Conservation (phyloP, 2,329 filamentous ascomycete species). For the Sphaerulina vaccinii region DNA sequence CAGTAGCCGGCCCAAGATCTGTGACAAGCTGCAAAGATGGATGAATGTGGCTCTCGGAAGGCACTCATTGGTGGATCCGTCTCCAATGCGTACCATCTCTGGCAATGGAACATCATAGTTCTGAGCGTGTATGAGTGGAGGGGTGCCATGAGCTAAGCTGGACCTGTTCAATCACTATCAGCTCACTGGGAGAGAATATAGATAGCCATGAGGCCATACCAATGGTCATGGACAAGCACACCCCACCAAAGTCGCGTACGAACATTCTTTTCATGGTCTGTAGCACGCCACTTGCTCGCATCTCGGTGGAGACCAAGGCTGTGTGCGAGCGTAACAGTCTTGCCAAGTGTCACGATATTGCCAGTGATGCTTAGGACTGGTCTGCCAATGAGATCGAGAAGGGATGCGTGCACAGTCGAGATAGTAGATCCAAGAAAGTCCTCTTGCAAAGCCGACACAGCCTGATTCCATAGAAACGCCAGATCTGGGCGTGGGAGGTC, state of each 20-base stretch:
- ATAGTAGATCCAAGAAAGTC: slow-evolving; percentile 45
- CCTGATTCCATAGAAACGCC: slow-evolving; percentile 45
- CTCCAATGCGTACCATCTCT: slow-evolving; percentile 39
- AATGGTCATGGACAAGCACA: slow-evolving; percentile 57
- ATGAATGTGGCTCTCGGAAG: slow-evolving; percentile 52
- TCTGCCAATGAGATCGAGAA: slow-evolving; percentile 44
- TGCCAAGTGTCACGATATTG: slow-evolving; percentile 55
- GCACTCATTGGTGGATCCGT: not conserved
- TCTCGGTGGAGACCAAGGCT: slow-evolving; percentile 58
- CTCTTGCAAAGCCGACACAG: slow-evolving; percentile 43
- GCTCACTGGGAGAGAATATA: not conserved
- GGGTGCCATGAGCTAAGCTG: slow-evolving; percentile 57
- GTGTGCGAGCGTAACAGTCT: slow-evolving; percentile 55
- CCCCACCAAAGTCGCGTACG: slow-evolving; percentile 58
- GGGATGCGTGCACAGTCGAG: slow-evolving; percentile 41
- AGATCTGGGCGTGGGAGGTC: slow-evolving; percentile 40
- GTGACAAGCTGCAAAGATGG: slow-evolving; percentile 52
- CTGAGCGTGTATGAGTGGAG: slow-evolving; percentile 52
- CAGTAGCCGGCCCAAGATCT: slow-evolving; percentile 42
- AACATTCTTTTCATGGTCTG: slow-evolving; percentile 51
- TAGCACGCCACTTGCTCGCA: slow-evolving; percentile 54
- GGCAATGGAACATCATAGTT: slow-evolving; percentile 59
- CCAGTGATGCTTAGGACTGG: slow-evolving; percentile 43
- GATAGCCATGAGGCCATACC: slow-evolving; percentile 35
- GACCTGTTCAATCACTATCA: slow-evolving; percentile 42